A percentile compares a stretch with the other conserved stretches of the same genome.
Evolutionary conservation across 2,329 filamentous ascomycete genomes (phyloP).

Genomic region (Bretziella fagacearum): DNA sequence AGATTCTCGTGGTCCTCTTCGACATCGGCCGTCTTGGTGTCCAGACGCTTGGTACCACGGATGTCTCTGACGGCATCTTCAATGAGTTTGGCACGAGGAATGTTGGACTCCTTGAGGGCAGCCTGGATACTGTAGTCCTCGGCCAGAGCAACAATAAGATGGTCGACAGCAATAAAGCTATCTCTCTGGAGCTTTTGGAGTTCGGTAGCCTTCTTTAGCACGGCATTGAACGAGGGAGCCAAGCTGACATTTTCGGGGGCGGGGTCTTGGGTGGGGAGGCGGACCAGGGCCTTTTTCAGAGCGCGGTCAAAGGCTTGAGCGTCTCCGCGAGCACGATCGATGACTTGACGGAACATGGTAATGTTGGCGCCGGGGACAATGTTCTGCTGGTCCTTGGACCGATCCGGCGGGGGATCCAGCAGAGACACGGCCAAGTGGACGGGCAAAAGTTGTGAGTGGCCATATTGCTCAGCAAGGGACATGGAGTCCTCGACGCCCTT

Average conservation of each 20-base stretch:
- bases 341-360: constrained; percentile 85
- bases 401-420: constrained; percentile 57
- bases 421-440: constrained; percentile 76
- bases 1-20: constrained; percentile 90
- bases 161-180: constrained; percentile 83
- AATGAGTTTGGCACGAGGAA: constrained; percentile 79
- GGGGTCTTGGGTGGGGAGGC: constrained; percentile 84
- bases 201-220: constrained; percentile 71
- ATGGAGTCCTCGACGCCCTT: constrained; percentile 83
- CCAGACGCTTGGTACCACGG: constrained; percentile 79
- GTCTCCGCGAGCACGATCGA: constrained; percentile 88
- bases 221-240: constrained; percentile 63
- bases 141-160: constrained; percentile 69
- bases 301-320: constrained; percentile 73
- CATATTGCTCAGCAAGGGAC: constrained; percentile 72
- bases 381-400: constrained; percentile 71
- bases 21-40: constrained; percentile 87
- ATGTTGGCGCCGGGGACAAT: constrained; percentile 42
- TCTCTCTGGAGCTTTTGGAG: constrained; percentile 97
- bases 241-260: constrained; percentile 78
- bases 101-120: constrained; percentile 67
- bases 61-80: constrained; percentile 84
- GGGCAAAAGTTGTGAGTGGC: constrained; percentile 77
- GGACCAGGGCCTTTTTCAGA: constrained; percentile 81
- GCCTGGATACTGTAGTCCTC: constrained; percentile 62